phyloP scores from a whole-genome alignment of 108 stramenopile genomes.

The Fragilariopsis cylindrus region DNA sequence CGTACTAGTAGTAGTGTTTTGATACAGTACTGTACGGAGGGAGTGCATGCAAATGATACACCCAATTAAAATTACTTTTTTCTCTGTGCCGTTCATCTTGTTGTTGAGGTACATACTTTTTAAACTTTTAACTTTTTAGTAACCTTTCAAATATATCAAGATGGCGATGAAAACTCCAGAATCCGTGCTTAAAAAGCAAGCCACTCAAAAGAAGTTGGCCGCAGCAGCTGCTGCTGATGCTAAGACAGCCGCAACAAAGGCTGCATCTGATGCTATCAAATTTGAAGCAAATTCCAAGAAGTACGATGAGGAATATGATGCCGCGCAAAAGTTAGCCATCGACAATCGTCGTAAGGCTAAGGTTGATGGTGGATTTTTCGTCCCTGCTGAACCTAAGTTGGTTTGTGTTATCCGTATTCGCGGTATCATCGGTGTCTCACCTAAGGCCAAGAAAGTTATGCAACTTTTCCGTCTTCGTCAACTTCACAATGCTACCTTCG shows the following conservation, averaged over 20 bases:
- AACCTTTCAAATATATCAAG: no score
- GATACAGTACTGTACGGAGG: no score
- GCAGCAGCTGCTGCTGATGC: constrained; percentile 67
- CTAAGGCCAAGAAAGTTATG: constrained; percentile 99
- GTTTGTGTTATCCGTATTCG: constrained; percentile 97
- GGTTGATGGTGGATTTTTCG: constrained; percentile 93
- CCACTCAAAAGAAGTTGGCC: constrained; percentile 91
- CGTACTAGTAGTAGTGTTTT: no score
- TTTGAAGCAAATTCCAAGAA: constrained; percentile 88
- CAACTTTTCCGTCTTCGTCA: constrained; percentile 99
- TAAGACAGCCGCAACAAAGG: constrained; percentile 78
- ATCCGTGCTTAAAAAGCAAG: constrained; percentile 97
- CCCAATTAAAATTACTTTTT: no score
- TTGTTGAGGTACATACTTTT: no score
- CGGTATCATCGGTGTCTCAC: constrained; percentile 99
- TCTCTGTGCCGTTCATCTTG: no score
- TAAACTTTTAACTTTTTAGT: no score
- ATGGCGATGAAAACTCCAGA: constrained; percentile 88
- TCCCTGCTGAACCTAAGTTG: constrained; percentile 96
- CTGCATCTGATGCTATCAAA: constrained; percentile 74
- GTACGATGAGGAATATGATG: constrained; percentile 94
- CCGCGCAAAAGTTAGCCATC: constrained; percentile 80
- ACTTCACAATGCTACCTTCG: constrained; percentile 99
- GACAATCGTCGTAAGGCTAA: constrained; percentile 97
- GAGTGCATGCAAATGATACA: no score